Evolutionary conservation across 768 basidiomycete species (phyloP).

Genomic region (Auricularia heimuer): DNA sequence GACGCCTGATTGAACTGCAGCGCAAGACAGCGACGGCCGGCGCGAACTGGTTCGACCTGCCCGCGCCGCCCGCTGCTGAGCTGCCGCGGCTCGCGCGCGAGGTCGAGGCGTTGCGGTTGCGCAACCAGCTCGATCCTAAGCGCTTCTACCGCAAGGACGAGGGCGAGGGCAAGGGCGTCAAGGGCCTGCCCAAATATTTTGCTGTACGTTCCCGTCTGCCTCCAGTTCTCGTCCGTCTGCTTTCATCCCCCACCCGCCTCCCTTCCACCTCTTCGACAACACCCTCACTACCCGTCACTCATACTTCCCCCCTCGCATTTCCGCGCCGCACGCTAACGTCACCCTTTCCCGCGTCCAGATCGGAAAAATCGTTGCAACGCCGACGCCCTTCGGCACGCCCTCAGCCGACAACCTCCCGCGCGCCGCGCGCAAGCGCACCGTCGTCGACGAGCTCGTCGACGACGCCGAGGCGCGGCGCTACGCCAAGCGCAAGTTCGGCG

Average conservation of each 20-base stretch:
- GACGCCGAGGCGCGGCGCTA: constrained; percentile 80
- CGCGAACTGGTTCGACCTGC: constrained; percentile 79
- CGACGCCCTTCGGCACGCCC: constrained; percentile 61
- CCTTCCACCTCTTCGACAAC: no score
- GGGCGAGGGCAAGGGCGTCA: constrained; percentile 75
- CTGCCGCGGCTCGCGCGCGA: constrained; percentile 72
- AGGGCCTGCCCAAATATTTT: constrained; percentile 80
- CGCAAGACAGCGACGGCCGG: constrained; percentile 65
- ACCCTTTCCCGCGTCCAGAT: constrained; percentile 37
- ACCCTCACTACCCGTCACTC: no score
- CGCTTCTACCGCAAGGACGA: constrained; percentile 83
- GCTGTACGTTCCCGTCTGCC: constrained; percentile 42
- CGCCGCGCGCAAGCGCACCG: constrained; percentile 62
- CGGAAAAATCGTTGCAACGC: constrained; percentile 64
- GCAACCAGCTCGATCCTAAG: constrained; percentile 86
- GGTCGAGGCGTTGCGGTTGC: constrained; percentile 76
- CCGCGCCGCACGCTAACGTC: neutral
- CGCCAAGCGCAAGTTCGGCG: constrained; percentile 86
- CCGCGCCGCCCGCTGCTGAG: constrained; percentile 71
- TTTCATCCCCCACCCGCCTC: neutral
- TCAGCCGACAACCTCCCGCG: constrained; percentile 63
- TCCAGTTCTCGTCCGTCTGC: neutral
- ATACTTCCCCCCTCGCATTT: constrained; percentile 3
- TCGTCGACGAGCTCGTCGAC: constrained; percentile 83
- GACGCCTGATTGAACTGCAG: constrained; percentile 26